Conservation (phyloP, 164 flowering plant genomes). For the Berberis thunbergii region DNA sequence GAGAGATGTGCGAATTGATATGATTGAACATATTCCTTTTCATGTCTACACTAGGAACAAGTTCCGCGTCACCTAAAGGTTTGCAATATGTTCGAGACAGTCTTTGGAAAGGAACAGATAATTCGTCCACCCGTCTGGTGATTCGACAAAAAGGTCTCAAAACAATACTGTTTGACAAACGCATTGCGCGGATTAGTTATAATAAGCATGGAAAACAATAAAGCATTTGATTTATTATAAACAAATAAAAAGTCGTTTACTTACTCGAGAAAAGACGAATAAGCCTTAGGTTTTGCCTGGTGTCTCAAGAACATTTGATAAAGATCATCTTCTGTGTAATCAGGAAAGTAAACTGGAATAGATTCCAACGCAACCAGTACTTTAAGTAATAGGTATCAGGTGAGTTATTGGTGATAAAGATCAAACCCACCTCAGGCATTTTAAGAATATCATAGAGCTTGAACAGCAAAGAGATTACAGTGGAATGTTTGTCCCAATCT, state of each 20-base stretch:
- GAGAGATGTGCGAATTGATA: conserved; percentile 51
- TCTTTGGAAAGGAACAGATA: conserved; percentile 47
- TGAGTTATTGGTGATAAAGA: conserved; percentile 61
- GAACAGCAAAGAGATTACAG: conserved; percentile 52
- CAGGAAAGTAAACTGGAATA: conserved; percentile 60
- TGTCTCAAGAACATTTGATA: conserved; percentile 60
- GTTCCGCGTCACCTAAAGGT: conserved; percentile 44
- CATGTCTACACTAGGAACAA: conserved; percentile 49
- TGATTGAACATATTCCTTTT: conserved; percentile 62
- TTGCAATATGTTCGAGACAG: conserved; percentile 64
- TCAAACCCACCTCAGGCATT: conserved; percentile 74
- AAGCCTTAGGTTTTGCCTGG: conserved; percentile 58
- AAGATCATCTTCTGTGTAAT: conserved; percentile 67
- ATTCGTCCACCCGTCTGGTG: conserved; percentile 66
- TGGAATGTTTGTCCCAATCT: conserved; percentile 75
- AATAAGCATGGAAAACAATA: background rate
- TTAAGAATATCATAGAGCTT: conserved; percentile 54
- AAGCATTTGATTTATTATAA: background rate
- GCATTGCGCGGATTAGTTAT: conserved; percentile 5
- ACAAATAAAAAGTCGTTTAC: conserved; percentile 9
- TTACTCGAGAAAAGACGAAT: conserved; percentile 85
- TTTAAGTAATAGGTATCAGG: conserved; percentile 59
- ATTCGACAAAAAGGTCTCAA: conserved; percentile 67
- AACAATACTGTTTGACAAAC: conserved; percentile 44
- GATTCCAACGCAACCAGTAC: conserved; percentile 55